These are phyloP conservation scores for Apiospora hydei DNA, from an alignment of 2,329 filamentous ascomycete species.

Conservation along the genomic window DNA sequence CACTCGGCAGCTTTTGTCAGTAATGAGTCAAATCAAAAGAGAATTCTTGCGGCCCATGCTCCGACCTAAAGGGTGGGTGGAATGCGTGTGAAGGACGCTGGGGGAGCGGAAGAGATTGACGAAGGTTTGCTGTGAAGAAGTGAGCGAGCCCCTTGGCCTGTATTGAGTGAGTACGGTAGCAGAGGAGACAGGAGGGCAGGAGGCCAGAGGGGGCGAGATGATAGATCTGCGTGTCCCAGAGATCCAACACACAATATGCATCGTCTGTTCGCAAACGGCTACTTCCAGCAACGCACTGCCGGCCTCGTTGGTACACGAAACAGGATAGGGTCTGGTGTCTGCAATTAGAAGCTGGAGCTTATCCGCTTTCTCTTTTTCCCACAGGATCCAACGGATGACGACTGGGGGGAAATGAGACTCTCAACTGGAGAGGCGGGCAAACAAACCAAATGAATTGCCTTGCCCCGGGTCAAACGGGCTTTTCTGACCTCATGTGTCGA, in stretches of 20 bases:
- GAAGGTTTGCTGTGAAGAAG: not conserved
- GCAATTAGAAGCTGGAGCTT: constrained; percentile 16
- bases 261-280: constrained; percentile 18
- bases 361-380: constrained; percentile 16
- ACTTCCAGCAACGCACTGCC: constrained; percentile 19
- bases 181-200: not conserved
- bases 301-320: constrained; percentile 19
- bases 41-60: constrained; percentile 18
- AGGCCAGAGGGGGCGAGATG: not conserved
- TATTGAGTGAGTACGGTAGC: not conserved
- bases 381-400: constrained; percentile 8
- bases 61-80: constrained; percentile 1
- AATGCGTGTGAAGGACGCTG: not conserved
- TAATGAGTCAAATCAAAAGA: constrained; percentile 27
- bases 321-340: constrained; percentile 9
- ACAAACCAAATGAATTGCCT: constrained; percentile 3
- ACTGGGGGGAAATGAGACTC: constrained; percentile 7
- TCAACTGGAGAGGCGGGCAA: not conserved
- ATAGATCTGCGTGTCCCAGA: constrained; percentile 18
- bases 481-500: not conserved
- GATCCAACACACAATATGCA: constrained; percentile 19
- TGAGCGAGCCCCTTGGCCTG: not conserved
- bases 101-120: not conserved
- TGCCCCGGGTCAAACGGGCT: not conserved
- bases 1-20: constrained; percentile 9